These are phyloP conservation scores for Hyphodiscus hymeniophilus DNA, from an alignment of 495 filamentous ascomycete species.

Conservation along the genomic window DNA sequence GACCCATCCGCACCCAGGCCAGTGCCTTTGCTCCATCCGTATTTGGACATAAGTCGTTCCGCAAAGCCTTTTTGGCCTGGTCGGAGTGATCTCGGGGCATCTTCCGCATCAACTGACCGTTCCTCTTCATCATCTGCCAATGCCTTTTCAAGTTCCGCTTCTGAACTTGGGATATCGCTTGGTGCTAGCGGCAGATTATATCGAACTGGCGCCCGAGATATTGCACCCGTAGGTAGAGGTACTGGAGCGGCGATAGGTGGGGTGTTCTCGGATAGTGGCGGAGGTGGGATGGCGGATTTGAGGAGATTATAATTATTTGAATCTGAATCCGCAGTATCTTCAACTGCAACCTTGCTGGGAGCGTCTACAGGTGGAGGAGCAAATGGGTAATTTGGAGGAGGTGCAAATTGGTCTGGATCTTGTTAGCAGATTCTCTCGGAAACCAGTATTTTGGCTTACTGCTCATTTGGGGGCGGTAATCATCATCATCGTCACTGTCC, in stretches of 20 bases:
- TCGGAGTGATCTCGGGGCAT: slow-evolving; percentile 49
- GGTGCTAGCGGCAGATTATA: slow-evolving; percentile 61
- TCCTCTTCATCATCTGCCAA: slow-evolving; percentile 39
- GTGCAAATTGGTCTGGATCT: slow-evolving; percentile 58
- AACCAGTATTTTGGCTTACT: slow-evolving; percentile 33
- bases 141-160: slow-evolving; percentile 46
- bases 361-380: slow-evolving; percentile 54
- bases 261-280: slow-evolving; percentile 35
- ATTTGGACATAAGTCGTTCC: slow-evolving; percentile 77
- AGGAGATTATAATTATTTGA: slow-evolving; percentile 20
- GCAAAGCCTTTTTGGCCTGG: slow-evolving; percentile 83
- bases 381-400: slow-evolving; percentile 58
- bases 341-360: slow-evolving; percentile 31
- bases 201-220: slow-evolving; percentile 81
- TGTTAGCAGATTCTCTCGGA: slow-evolving; percentile 20
- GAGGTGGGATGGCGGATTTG: slow-evolving; percentile 7
- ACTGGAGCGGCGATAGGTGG: slow-evolving; percentile 26
- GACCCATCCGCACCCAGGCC: slow-evolving; percentile 73
- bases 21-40: slow-evolving; percentile 83
- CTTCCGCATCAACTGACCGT: slow-evolving; percentile 28
- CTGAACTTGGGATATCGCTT: slow-evolving; percentile 45
- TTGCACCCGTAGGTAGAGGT: slow-evolving; percentile 42
- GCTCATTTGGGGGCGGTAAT: slow-evolving; percentile 32
- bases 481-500: slow-evolving; percentile 51
- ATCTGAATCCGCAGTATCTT: slow-evolving; percentile 34